Evolutionary conservation across 768 basidiomycete species (phyloP).

Genomic region (Coprinopsis strossmayeri): DNA sequence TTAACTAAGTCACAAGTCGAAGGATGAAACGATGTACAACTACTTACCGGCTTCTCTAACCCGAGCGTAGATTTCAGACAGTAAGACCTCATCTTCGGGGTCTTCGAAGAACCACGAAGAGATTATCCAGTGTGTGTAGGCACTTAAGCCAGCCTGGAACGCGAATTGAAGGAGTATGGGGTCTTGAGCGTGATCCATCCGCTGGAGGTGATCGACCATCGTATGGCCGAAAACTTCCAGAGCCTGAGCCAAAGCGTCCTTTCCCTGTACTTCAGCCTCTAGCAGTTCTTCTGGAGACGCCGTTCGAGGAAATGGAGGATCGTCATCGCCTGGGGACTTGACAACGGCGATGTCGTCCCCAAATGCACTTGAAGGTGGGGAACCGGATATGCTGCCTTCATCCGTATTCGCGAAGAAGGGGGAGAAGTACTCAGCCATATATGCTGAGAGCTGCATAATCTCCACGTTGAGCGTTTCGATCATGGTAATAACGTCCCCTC

Average conservation of each 20-base stretch:
- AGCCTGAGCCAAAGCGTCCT: constrained; percentile 21
- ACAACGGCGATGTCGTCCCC: background rate
- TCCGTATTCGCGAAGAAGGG: constrained; percentile 37
- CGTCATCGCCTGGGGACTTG: constrained; percentile 1
- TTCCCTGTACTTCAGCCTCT: constrained; percentile 14
- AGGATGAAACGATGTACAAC: background rate
- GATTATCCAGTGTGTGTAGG: constrained; percentile 44
- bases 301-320: background rate
- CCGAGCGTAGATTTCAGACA: constrained; percentile 32
- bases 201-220: constrained; percentile 33
- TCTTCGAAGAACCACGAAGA: constrained; percentile 46
- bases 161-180: constrained; percentile 37
- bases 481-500: constrained; percentile 40
- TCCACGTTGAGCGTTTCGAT: constrained; percentile 43
- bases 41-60: constrained; percentile 37
- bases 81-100: constrained; percentile 38
- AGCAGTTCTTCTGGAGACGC: background rate
- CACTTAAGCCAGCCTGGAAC: constrained; percentile 37
- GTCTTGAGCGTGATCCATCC: constrained; percentile 30
- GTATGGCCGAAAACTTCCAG: constrained; percentile 27
- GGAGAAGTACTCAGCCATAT: constrained; percentile 34
- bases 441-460: constrained; percentile 34
- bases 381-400: background rate
- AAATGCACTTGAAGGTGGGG: background rate
- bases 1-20: background rate